Conservation (phyloP, 768 basidiomycete genomes). For the Suillus lakei region DNA sequence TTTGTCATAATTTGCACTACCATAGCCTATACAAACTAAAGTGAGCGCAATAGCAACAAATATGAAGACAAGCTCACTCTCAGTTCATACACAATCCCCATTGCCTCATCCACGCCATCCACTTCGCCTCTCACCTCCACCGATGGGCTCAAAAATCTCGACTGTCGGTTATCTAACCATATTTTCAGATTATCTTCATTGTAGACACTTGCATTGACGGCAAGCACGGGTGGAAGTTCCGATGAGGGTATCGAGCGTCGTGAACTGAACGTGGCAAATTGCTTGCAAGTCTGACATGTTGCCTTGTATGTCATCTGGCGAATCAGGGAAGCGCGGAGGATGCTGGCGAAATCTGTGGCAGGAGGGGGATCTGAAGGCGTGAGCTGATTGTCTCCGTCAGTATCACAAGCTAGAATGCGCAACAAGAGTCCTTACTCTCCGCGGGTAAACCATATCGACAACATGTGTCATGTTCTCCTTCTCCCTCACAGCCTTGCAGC, state of each 20-base stretch:
- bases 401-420: slow-evolving; percentile 3
- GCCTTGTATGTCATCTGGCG: slow-evolving; percentile 87
- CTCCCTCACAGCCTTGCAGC: slow-evolving; percentile 71
- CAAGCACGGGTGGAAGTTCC: slow-evolving; percentile 82
- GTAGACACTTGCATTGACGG: slow-evolving; percentile 83
- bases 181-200: slow-evolving; percentile 72
- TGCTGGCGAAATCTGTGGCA: slow-evolving; percentile 60
- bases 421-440: slow-evolving; percentile 56
- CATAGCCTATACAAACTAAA: slow-evolving; percentile 57
- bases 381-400: slow-evolving; percentile 26
- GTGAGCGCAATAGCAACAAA: neutral
- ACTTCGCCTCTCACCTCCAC: slow-evolving; percentile 64
- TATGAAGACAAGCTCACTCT: slow-evolving; percentile 54
- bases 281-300: slow-evolving; percentile 83
- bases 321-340: slow-evolving; percentile 76
- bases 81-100: slow-evolving; percentile 68
- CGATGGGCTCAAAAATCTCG: slow-evolving; percentile 59
- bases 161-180: slow-evolving; percentile 67
- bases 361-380: slow-evolving; percentile 42
- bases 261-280: slow-evolving; percentile 73
- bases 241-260: slow-evolving; percentile 64
- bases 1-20: slow-evolving; percentile 80
- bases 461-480: slow-evolving; percentile 85
- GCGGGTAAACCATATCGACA: slow-evolving; percentile 86
- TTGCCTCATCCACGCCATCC: slow-evolving; percentile 59